phyloP scores from a whole-genome alignment of 805 yeast species.

The Tetrapisispora nanseiensis region DNA sequence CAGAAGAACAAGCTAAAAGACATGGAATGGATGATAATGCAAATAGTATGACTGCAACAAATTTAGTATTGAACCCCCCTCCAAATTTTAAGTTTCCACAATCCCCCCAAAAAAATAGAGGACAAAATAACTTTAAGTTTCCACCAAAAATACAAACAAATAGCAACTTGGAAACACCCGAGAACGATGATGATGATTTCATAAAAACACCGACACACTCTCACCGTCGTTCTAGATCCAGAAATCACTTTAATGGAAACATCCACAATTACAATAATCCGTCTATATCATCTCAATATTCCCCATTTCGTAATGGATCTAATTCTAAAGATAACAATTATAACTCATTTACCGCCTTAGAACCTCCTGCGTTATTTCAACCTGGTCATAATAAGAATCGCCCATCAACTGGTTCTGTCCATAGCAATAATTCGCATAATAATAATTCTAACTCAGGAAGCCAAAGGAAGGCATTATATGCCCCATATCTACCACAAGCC shows the following conservation, averaged over 20 bases:
- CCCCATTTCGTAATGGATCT: constrained; percentile 28
- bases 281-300: constrained; percentile 31
- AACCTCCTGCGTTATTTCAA: constrained; percentile 39
- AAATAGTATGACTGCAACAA: not conserved
- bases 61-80: not conserved
- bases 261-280: constrained; percentile 53
- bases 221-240: constrained; percentile 26
- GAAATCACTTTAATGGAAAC: constrained; percentile 15
- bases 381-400: constrained; percentile 70
- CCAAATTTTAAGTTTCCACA: constrained; percentile 4
- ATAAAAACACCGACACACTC: constrained; percentile 22
- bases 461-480: constrained; percentile 72
- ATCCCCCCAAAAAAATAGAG: not conserved
- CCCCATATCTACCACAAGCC: constrained; percentile 92
- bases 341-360: constrained; percentile 20
- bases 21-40: constrained; percentile 11
- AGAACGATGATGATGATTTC: constrained; percentile 22
- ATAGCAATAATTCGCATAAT: constrained; percentile 33
- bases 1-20: constrained; percentile 73
- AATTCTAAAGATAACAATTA: constrained; percentile 17
- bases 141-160: constrained; percentile 18
- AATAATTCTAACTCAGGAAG: constrained; percentile 32
- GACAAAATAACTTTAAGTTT: constrained; percentile 14
- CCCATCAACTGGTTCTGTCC: constrained; percentile 59
- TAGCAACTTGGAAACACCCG: not conserved